These are phyloP conservation scores for Trichophyton rubrum DNA, from an alignment of 2,329 filamentous ascomycete species.

Conservation along the genomic window DNA sequence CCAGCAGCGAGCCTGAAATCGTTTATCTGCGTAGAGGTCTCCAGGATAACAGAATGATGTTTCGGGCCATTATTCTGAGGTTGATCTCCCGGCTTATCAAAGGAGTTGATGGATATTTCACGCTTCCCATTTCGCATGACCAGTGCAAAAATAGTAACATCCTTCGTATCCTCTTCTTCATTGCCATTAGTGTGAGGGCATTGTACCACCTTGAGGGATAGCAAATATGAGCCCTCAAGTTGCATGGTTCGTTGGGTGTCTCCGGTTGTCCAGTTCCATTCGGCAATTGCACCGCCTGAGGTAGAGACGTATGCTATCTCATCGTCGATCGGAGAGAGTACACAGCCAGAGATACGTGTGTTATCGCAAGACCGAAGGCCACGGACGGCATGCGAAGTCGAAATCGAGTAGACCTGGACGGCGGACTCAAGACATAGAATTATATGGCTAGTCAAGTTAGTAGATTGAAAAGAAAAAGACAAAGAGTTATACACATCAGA, in stretches of 20 bases:
- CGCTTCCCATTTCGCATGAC: constrained; percentile 27
- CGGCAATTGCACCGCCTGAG: constrained; percentile 38
- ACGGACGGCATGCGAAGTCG: constrained; percentile 67
- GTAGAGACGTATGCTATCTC: constrained; percentile 44
- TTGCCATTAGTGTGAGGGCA: constrained; percentile 12
- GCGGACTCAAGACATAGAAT: constrained; percentile 63
- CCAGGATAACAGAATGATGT: constrained; percentile 20
- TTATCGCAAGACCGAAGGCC: constrained; percentile 48
- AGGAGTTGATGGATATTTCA: constrained; percentile 20
- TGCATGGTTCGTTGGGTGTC: constrained; percentile 34
- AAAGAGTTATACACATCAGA: neutral
- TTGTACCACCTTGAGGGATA: constrained; percentile 19
- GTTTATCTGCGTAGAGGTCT: constrained; percentile 21
- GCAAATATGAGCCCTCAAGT: constrained; percentile 24
- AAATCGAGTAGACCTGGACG: constrained; percentile 67
- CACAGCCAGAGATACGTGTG: constrained; percentile 39
- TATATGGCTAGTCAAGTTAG: constrained; percentile 44
- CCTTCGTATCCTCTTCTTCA: constrained; percentile 14
- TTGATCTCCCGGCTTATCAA: neutral
- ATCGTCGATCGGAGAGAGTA: constrained; percentile 39
- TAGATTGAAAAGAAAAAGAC: neutral
- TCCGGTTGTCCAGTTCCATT: constrained; percentile 48
- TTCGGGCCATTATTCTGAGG: constrained; percentile 11
- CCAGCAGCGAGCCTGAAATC: constrained; percentile 20
- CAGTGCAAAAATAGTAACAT: constrained; percentile 30